These are phyloP conservation scores for Hyphodiscus sp. DNA, from an alignment of 2,329 filamentous ascomycete genomes.

Conservation along the genomic window DNA sequence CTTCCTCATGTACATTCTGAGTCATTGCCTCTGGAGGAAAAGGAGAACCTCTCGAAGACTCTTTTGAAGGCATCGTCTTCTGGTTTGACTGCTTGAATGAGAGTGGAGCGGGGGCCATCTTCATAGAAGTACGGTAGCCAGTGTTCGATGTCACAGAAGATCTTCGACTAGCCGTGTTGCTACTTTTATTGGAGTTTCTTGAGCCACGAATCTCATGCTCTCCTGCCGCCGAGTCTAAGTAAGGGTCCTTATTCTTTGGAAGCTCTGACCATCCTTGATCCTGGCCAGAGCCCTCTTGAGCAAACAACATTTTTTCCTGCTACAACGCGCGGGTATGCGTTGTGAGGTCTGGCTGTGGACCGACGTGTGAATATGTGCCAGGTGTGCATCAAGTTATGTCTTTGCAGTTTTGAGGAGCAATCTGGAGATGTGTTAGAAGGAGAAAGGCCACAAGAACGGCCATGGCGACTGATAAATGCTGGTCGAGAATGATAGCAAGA, in stretches of 20 bases:
- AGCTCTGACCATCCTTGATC: not conserved
- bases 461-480: not conserved
- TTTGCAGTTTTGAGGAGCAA: not conserved
- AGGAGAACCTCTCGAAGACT: not conserved
- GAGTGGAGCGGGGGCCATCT: not conserved
- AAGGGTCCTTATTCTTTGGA: not conserved
- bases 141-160: conserved; percentile 1
- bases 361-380: conserved; percentile 7
- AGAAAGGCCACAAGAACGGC: not conserved
- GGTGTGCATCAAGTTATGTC: conserved; percentile 7
- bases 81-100: not conserved
- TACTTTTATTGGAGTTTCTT: not conserved
- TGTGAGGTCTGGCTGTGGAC: conserved; percentile 1
- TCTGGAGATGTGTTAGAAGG: not conserved
- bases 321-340: not conserved
- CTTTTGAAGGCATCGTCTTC: not conserved
- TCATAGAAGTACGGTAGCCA: not conserved
- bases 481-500: not conserved
- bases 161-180: not conserved
- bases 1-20: not conserved
- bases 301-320: not conserved
- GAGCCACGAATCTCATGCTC: too few relatives aligned
- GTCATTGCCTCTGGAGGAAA: not conserved
- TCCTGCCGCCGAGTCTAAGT: not conserved
- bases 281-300: not conserved